These are phyloP conservation scores for Kwoniella sp. DNA, from an alignment of 768 basidiomycete species.

Conservation along the genomic window DNA sequence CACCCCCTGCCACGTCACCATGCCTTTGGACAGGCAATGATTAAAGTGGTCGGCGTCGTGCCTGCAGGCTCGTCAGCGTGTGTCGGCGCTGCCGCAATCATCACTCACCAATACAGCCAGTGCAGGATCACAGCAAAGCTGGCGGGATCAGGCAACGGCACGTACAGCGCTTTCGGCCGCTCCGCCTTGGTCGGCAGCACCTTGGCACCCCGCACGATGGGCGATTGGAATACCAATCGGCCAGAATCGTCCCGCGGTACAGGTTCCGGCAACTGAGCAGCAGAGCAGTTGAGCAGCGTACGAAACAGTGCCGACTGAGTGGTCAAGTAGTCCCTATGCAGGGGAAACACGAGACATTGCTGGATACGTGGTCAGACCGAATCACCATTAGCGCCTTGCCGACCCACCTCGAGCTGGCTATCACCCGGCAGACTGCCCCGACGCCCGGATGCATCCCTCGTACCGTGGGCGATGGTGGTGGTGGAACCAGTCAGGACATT, in stretches of 20 bases:
- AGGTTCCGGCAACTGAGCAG: conserved; percentile 54
- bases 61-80: conserved; percentile 54
- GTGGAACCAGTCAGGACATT: conserved; percentile 7
- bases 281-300: conserved; percentile 64
- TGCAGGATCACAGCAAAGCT: conserved; percentile 43
- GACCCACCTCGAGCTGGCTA: conserved; percentile 8
- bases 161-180: conserved; percentile 28
- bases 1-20: conserved; percentile 77
- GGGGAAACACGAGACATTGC: conserved; percentile 36
- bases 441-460: background rate
- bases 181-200: conserved; percentile 27
- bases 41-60: conserved; percentile 65
- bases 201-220: conserved; percentile 22
- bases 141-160: conserved; percentile 45
- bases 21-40: conserved; percentile 61
- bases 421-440: conserved; percentile 14
- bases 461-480: background rate
- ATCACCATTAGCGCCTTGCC: background rate
- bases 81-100: background rate
- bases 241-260: conserved; percentile 2
- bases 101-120: conserved; percentile 47
- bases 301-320: conserved; percentile 60
- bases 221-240: conserved; percentile 13
- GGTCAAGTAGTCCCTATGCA: conserved; percentile 77
- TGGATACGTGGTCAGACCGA: background rate